These are phyloP conservation scores for Aspergillus viridinutans DNA, from an alignment of 2,329 filamentous ascomycete species.

Conservation along the genomic window DNA sequence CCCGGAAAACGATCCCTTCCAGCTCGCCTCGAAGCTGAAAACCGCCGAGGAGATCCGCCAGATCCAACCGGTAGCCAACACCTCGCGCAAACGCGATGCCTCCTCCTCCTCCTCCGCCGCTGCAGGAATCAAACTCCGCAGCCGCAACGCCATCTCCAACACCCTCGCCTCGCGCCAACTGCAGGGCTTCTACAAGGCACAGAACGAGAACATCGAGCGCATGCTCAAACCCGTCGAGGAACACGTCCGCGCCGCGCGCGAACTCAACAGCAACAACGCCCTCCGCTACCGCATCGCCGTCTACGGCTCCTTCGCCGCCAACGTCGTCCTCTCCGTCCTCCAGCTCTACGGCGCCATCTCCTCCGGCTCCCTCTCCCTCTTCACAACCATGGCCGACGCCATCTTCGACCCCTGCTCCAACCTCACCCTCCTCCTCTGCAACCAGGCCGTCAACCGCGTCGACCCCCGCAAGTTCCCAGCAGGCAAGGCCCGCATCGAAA, in stretches of 20 bases:
- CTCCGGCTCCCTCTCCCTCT: conserved; percentile 87
- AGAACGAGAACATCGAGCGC: conserved; percentile 91
- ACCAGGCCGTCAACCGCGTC: conserved; percentile 82
- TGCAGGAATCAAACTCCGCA: conserved; percentile 41
- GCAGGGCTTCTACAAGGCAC: conserved; percentile 77
- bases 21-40: conserved; percentile 73
- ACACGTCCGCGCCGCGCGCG: conserved; percentile 74
- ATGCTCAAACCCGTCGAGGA: conserved; percentile 91
- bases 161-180: conserved; percentile 38
- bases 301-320: conserved; percentile 68
- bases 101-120: conserved; percentile 5
- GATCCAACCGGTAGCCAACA: conserved; percentile 67
- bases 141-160: conserved; percentile 11
- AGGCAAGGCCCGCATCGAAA: conserved; percentile 91
- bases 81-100: conserved; percentile 63
- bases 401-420: conserved; percentile 92
- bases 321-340: conserved; percentile 70
- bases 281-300: conserved; percentile 61
- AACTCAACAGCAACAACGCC: conserved; percentile 76
- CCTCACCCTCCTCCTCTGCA: conserved; percentile 77
- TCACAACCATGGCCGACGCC: conserved; percentile 95
- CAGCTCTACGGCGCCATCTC: conserved; percentile 86
- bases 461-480: conserved; percentile 83
- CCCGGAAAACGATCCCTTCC: conserved; percentile 72
- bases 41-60: conserved; percentile 68